A percentile compares a stretch with the other conserved stretches of the same genome.
Evolutionary conservation across 2,329 filamentous ascomycete species (phyloP).

Genomic region (Monilinia polystroma): DNA sequence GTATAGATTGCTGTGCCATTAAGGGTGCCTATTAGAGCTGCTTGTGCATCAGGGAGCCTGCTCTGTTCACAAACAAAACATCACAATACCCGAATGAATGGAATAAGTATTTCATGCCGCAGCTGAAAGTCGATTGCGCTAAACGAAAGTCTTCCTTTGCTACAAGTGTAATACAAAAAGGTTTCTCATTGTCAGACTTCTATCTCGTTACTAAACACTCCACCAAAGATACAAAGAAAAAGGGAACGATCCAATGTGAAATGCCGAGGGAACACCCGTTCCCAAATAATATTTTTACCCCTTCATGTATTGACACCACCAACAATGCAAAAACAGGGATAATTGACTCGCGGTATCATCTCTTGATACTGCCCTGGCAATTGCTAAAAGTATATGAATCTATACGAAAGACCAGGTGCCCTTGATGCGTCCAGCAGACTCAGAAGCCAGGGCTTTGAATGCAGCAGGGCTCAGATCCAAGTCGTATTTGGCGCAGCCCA

Average conservation of each 20-base stretch:
- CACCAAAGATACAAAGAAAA: not conserved
- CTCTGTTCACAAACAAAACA: not conserved
- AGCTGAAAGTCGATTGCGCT: not conserved
- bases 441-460: slow-evolving; percentile 52
- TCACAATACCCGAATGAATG: not conserved
- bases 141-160: not conserved
- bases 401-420: slow-evolving; percentile 48
- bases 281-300: not conserved
- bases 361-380: not conserved
- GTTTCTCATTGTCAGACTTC: not conserved
- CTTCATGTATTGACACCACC: not conserved
- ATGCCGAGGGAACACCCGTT: not conserved
- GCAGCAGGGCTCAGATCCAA: slow-evolving; percentile 61
- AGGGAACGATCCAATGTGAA: not conserved
- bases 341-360: not conserved
- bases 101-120: not conserved
- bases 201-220: not conserved
- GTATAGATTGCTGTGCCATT: not conserved
- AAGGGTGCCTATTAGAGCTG: not conserved
- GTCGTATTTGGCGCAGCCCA: slow-evolving; percentile 56
- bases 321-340: not conserved
- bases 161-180: not conserved
- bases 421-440: slow-evolving; percentile 46
- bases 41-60: not conserved
- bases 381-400: not conserved